These are phyloP conservation scores for Penicillium sp. DNA, from an alignment of 2,329 filamentous ascomycete species.

Conservation along the genomic window DNA sequence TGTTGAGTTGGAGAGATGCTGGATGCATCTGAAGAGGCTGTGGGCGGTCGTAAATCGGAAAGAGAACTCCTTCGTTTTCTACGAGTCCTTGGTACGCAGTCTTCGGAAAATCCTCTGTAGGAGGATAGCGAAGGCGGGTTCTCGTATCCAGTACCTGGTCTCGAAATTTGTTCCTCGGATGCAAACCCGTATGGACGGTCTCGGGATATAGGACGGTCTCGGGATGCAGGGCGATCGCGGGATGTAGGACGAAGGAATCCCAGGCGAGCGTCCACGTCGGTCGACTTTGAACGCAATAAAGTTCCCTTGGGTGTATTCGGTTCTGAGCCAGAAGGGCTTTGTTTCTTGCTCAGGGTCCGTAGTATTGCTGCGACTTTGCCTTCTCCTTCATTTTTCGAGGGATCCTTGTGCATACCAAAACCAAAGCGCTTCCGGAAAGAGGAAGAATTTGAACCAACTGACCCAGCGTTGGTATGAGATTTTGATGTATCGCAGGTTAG, in stretches of 20 bases:
- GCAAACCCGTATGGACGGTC: conserved; percentile 54
- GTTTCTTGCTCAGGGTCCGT: conserved; percentile 82
- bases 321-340: conserved; percentile 62
- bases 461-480: conserved; percentile 66
- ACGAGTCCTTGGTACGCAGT: conserved; percentile 47
- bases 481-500: conserved; percentile 57
- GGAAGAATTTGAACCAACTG: conserved; percentile 79
- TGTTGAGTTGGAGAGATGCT: conserved; percentile 32
- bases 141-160: conserved; percentile 49
- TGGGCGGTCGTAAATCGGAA: conserved; percentile 74
- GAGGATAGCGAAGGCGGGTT: conserved; percentile 50
- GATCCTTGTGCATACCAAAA: conserved; percentile 74
- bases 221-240: conserved; percentile 50
- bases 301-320: conserved; percentile 66
- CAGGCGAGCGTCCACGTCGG: conserved; percentile 62
- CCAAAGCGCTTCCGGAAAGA: conserved; percentile 83
- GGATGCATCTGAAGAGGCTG: conserved; percentile 57
- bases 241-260: conserved; percentile 54
- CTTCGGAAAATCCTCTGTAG: conserved; percentile 51
- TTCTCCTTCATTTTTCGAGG: conserved; percentile 68
- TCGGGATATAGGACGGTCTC: conserved; percentile 41
- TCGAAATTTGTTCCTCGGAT: conserved; percentile 48
- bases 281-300: conserved; percentile 71
- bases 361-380: conserved; percentile 76
- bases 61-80: conserved; percentile 89